Base-by-base conservation (phyloP, 805 yeast species). In the Spathaspora girioi region DNA sequence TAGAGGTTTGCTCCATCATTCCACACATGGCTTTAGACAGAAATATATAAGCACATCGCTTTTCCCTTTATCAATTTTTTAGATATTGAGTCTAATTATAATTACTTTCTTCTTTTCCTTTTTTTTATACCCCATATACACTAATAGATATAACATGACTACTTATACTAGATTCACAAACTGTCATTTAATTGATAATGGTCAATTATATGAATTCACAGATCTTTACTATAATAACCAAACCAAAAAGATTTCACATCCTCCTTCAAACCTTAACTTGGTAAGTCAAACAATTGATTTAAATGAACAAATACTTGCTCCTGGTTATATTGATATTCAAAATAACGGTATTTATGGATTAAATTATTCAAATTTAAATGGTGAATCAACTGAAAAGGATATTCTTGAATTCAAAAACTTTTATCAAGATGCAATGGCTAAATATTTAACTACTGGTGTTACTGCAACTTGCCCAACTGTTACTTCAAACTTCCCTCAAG, bases 301-400 rank as follows among this genome's bases (percentile, higher is more conserved):
- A 46, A 55, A 72, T n/a, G 83, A 82, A 4, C 57, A 63, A 17
- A 68, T 78, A 29, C 54, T 81, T 32, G 75, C 83, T 0, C 84
- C 86, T 0, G 86, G 86, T 1, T 79, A 75, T 59, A 64, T 81
- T 11, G 86, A 81, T 59, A 73, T 78, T 54, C 86, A 81, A 61
- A 78, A 80, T 53, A 81, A 81, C 55, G 86, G 85, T 10, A 73
- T 81, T 50, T 81, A 73, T 54, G 86, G 85, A 2, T 67, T 80
- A 54, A 82, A 81, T 54, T 81, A 76, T 61, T 74, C 81, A 12
- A 64, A 67, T 44, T 60, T 71, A 44, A 67, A 67, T 51, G 56
- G 59, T 7, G 51, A 57, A 41, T 63, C 71, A 5, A 52, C 69
- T n/a, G 67, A 59, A 11, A 58, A 65, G 15, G 75, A 72, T 29